A percentile compares a stretch with the other conserved stretches of the same genome.
These are phyloP conservation scores for Teratosphaeria destructans DNA, from an alignment of 2,329 filamentous ascomycete species.

Conservation along the genomic window DNA sequence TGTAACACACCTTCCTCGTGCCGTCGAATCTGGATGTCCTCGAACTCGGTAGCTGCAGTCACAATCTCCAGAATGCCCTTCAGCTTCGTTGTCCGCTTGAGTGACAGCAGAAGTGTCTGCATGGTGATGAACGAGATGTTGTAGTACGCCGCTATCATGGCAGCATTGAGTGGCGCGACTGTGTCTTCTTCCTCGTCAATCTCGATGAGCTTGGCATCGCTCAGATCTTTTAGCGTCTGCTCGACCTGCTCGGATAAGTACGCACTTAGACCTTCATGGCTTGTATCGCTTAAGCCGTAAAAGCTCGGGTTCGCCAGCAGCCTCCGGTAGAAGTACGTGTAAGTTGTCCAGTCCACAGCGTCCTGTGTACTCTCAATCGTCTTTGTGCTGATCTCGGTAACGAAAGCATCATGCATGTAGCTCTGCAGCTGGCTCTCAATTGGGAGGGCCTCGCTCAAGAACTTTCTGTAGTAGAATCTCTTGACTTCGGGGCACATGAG, in stretches of 20 bases:
- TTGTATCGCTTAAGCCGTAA: constrained; percentile 80
- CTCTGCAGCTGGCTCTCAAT: constrained; percentile 90
- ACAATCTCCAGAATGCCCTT: constrained; percentile 97
- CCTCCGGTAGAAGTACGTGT: constrained; percentile 95
- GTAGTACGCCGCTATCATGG: constrained; percentile 98
- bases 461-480: constrained; percentile 98
- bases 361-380: constrained; percentile 93
- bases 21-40: constrained; percentile 83
- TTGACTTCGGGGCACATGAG: constrained; percentile 92
- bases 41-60: constrained; percentile 93
- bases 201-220: constrained; percentile 90
- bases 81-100: constrained; percentile 80
- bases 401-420: constrained; percentile 90
- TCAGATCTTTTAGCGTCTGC: constrained; percentile 77
- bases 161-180: constrained; percentile 81
- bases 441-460: constrained; percentile 87
- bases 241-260: constrained; percentile 94
- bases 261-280: constrained; percentile 84
- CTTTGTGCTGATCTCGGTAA: constrained; percentile 92
- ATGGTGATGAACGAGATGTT: constrained; percentile 99
- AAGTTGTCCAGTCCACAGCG: constrained; percentile 96
- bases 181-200: constrained; percentile 80
- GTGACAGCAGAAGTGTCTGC: constrained; percentile 92
- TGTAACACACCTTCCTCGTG: constrained; percentile 83
- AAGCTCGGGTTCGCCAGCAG: constrained; percentile 93